Evolutionary conservation across 805 yeast species (phyloP).

Genomic region (Trichomonascus vanleenenianus): DNA sequence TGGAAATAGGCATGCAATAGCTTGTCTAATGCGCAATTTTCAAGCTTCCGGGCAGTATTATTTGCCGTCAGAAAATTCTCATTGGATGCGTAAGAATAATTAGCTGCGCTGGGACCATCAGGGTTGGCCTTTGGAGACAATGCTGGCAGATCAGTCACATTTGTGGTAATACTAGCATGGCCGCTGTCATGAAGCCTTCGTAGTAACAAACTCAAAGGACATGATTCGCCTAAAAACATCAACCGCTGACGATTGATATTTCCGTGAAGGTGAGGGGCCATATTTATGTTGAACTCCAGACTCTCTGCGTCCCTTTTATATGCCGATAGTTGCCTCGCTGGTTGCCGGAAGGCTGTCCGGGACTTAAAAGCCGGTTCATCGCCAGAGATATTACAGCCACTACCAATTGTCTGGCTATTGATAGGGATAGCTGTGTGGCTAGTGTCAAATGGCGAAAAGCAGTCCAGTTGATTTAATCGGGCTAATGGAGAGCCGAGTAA

Average conservation of each 20-base stretch:
- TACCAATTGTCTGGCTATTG: no score
- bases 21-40: conserved; percentile 1
- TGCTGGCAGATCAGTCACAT: no score
- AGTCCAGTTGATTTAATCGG: no score
- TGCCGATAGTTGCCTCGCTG: conserved; percentile 1
- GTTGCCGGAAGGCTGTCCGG: not conserved
- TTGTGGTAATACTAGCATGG: conserved; percentile 5
- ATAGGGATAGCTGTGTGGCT: no score
- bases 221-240: conserved; percentile 11
- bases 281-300: not conserved
- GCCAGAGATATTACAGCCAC: not conserved
- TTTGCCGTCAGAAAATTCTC: no score
- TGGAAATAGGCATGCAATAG: conserved; percentile 7
- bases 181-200: conserved; percentile 5
- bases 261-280: not conserved
- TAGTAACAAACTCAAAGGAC: conserved; percentile 8
- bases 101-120: no score
- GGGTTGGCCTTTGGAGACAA: no score
- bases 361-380: not conserved
- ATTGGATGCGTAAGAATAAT: no score
- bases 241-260: conserved; percentile 4
- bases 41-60: not conserved
- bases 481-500: no score
- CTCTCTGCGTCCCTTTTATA: not conserved
- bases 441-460: no score